Conservation (phyloP, 2,329 filamentous ascomycete species). For the Fusarium stilboides region DNA sequence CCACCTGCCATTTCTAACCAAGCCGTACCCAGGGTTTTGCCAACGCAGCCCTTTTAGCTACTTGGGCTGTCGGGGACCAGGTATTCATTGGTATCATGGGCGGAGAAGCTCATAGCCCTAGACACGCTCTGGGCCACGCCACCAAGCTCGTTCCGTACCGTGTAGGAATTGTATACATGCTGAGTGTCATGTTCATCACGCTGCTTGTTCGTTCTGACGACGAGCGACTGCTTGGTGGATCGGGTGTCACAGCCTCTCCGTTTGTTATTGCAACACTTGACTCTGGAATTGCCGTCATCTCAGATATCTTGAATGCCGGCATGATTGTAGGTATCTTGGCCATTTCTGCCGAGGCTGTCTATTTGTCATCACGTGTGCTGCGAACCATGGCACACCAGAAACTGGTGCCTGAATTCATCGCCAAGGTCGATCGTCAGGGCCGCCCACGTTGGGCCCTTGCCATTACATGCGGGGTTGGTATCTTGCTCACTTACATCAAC, state of each 20-base stretch:
- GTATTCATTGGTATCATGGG: constrained; percentile 47
- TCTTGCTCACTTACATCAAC: constrained; percentile 32
- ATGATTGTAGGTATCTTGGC: constrained; percentile 44
- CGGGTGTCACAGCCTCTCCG: constrained; percentile 34
- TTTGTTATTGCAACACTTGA: constrained; percentile 37
- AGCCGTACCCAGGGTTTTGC: constrained; percentile 30
- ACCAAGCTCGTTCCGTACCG: constrained; percentile 40
- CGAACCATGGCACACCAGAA: constrained; percentile 37
- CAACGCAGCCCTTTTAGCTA: constrained; percentile 36
- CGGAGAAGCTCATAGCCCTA: constrained; percentile 38
- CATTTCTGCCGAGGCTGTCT: constrained; percentile 33
- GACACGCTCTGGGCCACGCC: constrained; percentile 39
- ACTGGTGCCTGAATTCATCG: constrained; percentile 12
- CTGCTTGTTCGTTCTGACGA: constrained; percentile 38
- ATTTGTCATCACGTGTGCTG: constrained; percentile 33
- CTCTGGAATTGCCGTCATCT: constrained; percentile 32
- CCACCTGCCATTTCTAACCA: accelerated
- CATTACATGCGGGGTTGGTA: constrained; percentile 13
- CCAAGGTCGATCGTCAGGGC: constrained; percentile 21
- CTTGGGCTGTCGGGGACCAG: constrained; percentile 44
- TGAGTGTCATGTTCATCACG: constrained; percentile 38
- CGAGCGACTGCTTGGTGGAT: constrained; percentile 28
- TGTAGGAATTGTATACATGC: constrained; percentile 42
- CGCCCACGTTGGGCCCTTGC: constrained; percentile 31
- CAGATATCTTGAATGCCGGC: constrained; percentile 36